These are phyloP conservation scores for Yarrowia porcina DNA, from an alignment of 805 yeast genomes.

Conservation along the genomic window DNA sequence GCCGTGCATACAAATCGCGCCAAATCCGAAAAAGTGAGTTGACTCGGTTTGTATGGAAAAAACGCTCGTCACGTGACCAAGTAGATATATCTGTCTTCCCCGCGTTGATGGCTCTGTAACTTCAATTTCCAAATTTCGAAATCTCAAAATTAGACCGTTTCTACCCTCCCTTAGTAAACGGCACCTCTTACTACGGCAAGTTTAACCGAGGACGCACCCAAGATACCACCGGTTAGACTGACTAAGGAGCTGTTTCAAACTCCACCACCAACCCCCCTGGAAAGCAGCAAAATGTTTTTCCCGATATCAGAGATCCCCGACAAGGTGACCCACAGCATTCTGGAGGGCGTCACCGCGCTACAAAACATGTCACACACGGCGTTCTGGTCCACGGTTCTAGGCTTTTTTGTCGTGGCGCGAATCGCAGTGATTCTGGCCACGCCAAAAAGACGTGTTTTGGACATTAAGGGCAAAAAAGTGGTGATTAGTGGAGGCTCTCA, in stretches of 20 bases:
- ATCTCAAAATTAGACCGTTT: too few relatives aligned
- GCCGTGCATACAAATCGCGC: conserved; percentile 21
- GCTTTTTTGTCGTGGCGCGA: conserved; percentile 10
- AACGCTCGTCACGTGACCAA: not conserved
- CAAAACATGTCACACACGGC: conserved; percentile 16
- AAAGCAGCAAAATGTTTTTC: not conserved
- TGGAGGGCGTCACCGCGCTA: conserved; percentile 16
- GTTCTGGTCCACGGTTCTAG: conserved; percentile 10
- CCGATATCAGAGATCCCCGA: conserved; percentile 1
- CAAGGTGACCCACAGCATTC: not conserved
- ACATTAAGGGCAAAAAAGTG: conserved; percentile 46
- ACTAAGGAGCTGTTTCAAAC: not conserved
- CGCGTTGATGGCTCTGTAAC: not conserved
- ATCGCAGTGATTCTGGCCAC: conserved; percentile 8
- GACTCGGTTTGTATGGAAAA: not conserved
- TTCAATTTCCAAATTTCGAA: not conserved
- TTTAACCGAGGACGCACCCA: not conserved
- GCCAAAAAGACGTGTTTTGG: not conserved
- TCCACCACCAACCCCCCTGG: not conserved
- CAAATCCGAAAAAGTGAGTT: conserved; percentile 11
- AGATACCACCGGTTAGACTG: not conserved
- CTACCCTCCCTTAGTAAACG: too few relatives aligned
- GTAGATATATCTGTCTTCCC: not conserved
- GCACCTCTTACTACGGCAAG: too few relatives aligned
- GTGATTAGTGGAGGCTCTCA: conserved; percentile 93